Base-by-base conservation (phyloP, 805 yeast genomes). In the Candida lessepsii region DNA sequence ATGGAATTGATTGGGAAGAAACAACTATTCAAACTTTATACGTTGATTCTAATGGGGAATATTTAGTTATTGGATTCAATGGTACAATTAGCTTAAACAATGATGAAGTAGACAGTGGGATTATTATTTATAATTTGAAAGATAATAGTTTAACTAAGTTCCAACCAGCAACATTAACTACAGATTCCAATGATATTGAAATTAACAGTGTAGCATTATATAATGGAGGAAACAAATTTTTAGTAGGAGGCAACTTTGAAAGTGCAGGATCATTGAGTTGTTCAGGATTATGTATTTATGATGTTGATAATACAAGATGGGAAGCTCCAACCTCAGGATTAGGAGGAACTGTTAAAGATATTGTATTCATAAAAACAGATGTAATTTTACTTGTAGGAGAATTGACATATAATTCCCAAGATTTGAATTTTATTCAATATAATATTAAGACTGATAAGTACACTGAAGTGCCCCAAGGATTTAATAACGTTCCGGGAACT, bases 241-340 rank as follows among this genome's bases (percentile, higher is more conserved):
- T 81, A 21, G 86, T 86, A 9, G 96, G 85, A 28, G 96, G 97
- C 17, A 68, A 74, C 30, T 88, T 86, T 55, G 73, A 70, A 15
- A 56, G 67, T 15, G 81, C 85, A 2, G 81, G 83, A 0, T 63
- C 76, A 4, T 61, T 73, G 23, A 58, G 63, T 18, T 89, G 96
- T 60, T 57, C 67, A 2, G 73, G 78, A 1, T 59, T 90, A 26
- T 89, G 96, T 57, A 61, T 82, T 25, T 86, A 76, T 55, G 81
- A 82, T 50, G 57, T 79, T 45, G 54, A 60, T 3, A 65, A 70
- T 23, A 63, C 75, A 0, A 63, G 80, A 15, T 83, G 95, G 86
- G 60, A 62, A 6, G 63, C 52, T 43, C 75, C 78, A 3, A 41
- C 56, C 3, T 33, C 47, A 23, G 45, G 41, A 9, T 52, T 70